These are phyloP conservation scores for Podospora appendiculata DNA, from an alignment of 495 filamentous ascomycete genomes.

Conservation along the genomic window DNA sequence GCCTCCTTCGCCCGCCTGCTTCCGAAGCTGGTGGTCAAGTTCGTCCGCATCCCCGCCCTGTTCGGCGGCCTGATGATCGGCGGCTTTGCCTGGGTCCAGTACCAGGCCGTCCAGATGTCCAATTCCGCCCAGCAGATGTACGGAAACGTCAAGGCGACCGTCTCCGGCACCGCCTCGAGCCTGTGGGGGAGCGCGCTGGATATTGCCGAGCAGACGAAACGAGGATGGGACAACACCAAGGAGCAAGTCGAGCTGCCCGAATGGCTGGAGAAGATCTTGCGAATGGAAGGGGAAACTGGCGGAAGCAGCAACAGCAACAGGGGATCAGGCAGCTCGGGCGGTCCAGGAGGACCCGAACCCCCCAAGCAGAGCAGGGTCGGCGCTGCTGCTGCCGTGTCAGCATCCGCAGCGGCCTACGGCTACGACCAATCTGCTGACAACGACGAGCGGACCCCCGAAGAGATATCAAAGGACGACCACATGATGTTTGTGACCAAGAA, in stretches of 20 bases:
- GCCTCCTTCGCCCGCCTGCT: conserved; percentile 80
- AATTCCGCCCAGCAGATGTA: conserved; percentile 82
- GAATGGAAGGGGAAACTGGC: conserved; percentile 44
- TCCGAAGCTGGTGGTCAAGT: conserved; percentile 84
- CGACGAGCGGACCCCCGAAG: conserved; percentile 50
- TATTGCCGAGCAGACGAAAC: conserved; percentile 68
- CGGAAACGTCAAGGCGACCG: conserved; percentile 58
- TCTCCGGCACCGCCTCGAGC: conserved; percentile 54
- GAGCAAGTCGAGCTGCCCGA: conserved; percentile 69
- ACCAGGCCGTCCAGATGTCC: conserved; percentile 88
- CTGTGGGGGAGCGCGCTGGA: conserved; percentile 63
- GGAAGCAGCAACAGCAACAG: conserved; percentile 17
- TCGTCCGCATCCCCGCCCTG: conserved; percentile 78
- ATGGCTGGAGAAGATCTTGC: conserved; percentile 76
- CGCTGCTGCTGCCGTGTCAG: conserved; percentile 48
- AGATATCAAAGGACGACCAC: conserved; percentile 82
- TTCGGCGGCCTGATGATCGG: conserved; percentile 85
- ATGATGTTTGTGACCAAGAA: conserved; percentile 99
- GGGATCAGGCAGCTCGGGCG: conserved; percentile 19
- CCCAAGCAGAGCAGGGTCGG: conserved; percentile 57
- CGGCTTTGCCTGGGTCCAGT: conserved; percentile 85
- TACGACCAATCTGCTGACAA: conserved; percentile 66
- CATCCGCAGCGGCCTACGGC: conserved; percentile 68
- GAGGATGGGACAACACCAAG: conserved; percentile 78
- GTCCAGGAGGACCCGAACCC: conserved; percentile 39